Evolutionary conservation across 2,329 filamentous ascomycete species (phyloP), one percentile per base, ranked within the genome.

Genomic region (Alternaria postmessia): DNA sequence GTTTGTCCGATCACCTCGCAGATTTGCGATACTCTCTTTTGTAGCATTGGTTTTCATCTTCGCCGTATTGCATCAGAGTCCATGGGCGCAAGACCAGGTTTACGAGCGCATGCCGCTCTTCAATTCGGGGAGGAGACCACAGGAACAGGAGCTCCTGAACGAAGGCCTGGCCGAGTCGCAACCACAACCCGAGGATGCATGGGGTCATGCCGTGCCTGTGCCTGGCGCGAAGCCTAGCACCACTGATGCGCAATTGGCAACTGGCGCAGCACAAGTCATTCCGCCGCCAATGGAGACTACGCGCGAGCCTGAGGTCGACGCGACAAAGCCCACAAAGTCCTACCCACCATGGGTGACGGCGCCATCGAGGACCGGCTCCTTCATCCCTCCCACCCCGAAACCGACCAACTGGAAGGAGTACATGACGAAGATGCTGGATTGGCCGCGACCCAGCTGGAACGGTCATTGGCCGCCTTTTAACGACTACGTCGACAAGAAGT

Each of bases 381-480:
- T 69, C 16, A 65, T 69, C 16, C 61, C 68, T 18, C 47, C 67
- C 9, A 62, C 63, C 16, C 55, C 65, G 6, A 58, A 52, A 28
- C 70, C 71, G 4, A 59, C 67, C 22, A 66, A 76, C 54, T 61
- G 73, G 59, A 75, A 73, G 57, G 71, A 71, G 60, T 79, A 81
- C 52, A 75, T 83, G 65, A 70, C 78, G 61, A 75, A 77, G 44
- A 78, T 82, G 69, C 71, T 82, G 20, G 69, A 79, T 6, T 83
- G 81, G 81, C 70, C 69, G 42, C 75, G 80, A 26, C 77, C 76
- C 26, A 73, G 56, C 47, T 76, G 73, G 66, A 61, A 72, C 43
- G 75, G 71, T 11, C 81, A 83, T 63, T 82, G 79, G 78, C 81
- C 81, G 34, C 77, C 80, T 3, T 83, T 81, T 64, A 67, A 67